Base-by-base conservation (phyloP, 1,284 basidiomycete species). In the Marasmius sp. region DNA sequence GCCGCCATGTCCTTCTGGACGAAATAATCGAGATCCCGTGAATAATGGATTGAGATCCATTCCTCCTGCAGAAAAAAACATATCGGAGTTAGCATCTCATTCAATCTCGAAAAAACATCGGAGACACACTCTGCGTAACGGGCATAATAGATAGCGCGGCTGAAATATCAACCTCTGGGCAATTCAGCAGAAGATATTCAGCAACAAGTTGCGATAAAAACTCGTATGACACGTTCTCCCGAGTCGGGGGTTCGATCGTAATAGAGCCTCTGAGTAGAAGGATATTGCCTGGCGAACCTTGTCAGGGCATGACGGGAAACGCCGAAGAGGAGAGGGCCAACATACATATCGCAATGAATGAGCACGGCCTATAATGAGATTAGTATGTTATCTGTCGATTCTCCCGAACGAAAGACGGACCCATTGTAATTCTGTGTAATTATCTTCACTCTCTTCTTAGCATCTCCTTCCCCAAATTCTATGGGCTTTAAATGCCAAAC, bases 1-100 rank as follows among this genome's bases (percentile, higher is more conserved):
- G 8, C 89, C 91, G 18, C 81, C 81, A 22, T 79, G 78, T 0
- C 81, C 82, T 1, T 82, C 82, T 0, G 89, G 86, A 12, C 84
- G 79, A 71, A 95, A 95, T 0, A 84, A 81, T 2, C 84, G 84
- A 4, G 86, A 71, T 8, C 81, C 81, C 0, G 87, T 89, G 73
- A 95, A 95, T 1, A 87, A 73, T 0, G 93, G 91, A 69, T 95
- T 94, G n/a, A 95, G 78, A 70, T 94, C 89, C 79, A 95, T 89
- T 14, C 91, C 91, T 82, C 85, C 91, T 92, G 61, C 48, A 45
- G 53, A 16, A 36, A 18, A 39, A 41, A 10, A 53, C 27, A 27
- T 27, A 27, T 27, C 27, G 27, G 27, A 27, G 27, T 59, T 39
- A 59, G 37, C 27, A 20, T 10, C 14, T n/a, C 8, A 36, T 22